A percentile compares a stretch with the other conserved stretches of the same genome.
Conservation (phyloP, 768 basidiomycete genomes). For the Exidia glandulosa region DNA sequence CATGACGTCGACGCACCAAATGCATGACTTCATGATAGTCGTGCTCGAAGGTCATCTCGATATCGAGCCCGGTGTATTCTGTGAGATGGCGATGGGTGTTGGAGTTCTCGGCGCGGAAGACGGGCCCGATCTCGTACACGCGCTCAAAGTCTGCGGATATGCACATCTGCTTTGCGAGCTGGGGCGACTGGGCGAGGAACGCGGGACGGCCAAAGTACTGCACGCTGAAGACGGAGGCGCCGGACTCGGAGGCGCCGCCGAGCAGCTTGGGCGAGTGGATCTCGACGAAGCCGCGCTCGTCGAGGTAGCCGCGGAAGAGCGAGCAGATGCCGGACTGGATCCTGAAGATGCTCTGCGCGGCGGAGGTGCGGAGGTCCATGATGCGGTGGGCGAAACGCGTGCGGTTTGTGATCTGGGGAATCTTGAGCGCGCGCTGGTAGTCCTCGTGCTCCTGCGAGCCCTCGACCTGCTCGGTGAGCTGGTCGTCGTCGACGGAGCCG, state of each 20-base stretch:
- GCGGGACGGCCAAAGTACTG: constrained; percentile 38
- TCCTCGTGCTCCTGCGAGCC: constrained; percentile 3
- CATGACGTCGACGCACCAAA: constrained; percentile 28
- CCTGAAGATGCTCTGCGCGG: constrained; percentile 39
- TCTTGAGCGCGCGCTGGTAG: background rate
- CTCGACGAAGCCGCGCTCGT: constrained; percentile 32
- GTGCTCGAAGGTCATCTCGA: constrained; percentile 42
- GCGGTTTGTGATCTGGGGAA: constrained; percentile 20
- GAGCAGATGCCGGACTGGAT: constrained; percentile 31
- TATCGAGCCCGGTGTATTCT: constrained; percentile 44
- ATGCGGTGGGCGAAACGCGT: constrained; percentile 39
- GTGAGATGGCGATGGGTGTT: constrained; percentile 46
- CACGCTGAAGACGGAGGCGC: constrained; percentile 42
- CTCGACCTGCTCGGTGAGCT: constrained; percentile 1
- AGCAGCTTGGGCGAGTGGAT: constrained; percentile 45
- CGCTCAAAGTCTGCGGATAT: constrained; percentile 42
- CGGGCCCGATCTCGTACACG: constrained; percentile 39
- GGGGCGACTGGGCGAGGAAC: constrained; percentile 42
- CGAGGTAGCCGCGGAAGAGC: constrained; percentile 34
- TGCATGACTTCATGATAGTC: constrained; percentile 38
- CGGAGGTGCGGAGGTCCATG: constrained; percentile 38
- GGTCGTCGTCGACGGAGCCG: constrained; percentile 20
- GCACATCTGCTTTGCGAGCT: constrained; percentile 45
- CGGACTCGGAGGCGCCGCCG: constrained; percentile 39
- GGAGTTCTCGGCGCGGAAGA: constrained; percentile 42